Conservation (phyloP, 2,329 filamentous ascomycete species). For the Fonsecaea erecta region DNA sequence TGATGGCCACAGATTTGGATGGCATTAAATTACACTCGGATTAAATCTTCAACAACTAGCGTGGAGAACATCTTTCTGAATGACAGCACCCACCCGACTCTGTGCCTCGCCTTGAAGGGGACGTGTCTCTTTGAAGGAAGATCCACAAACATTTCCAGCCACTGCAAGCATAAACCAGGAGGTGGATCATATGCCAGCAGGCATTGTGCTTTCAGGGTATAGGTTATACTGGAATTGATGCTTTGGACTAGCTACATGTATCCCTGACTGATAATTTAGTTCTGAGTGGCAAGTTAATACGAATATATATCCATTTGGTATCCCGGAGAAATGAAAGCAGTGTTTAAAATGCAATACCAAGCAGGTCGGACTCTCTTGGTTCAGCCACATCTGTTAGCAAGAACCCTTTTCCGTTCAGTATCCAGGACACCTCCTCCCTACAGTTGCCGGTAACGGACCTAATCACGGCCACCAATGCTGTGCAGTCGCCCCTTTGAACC, state of each 20-base stretch:
- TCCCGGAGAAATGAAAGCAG: not conserved
- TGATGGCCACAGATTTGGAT: slow-evolving; percentile 4
- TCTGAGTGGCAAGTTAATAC: not conserved
- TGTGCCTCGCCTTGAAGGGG: not conserved
- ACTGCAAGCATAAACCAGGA: not conserved
- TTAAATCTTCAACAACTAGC: not conserved
- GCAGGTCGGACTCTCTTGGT: not conserved
- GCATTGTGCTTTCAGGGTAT: not conserved
- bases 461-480: not conserved
- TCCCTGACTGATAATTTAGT: no score
- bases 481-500: not conserved
- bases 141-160: not conserved
- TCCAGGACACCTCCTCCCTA: not conserved
- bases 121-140: not conserved
- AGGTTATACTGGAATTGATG: not conserved
- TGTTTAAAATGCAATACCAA: not conserved
- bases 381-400: not conserved
- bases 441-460: not conserved
- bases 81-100: not conserved
- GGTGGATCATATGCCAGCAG: not conserved
- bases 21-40: not conserved
- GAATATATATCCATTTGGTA: not conserved
- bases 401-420: not conserved
- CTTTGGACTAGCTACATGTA: no score
- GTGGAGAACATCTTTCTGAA: not conserved